phyloP scores from a whole-genome alignment of 352 stramenopile species.

The Elongisporangium anandrum region DNA sequence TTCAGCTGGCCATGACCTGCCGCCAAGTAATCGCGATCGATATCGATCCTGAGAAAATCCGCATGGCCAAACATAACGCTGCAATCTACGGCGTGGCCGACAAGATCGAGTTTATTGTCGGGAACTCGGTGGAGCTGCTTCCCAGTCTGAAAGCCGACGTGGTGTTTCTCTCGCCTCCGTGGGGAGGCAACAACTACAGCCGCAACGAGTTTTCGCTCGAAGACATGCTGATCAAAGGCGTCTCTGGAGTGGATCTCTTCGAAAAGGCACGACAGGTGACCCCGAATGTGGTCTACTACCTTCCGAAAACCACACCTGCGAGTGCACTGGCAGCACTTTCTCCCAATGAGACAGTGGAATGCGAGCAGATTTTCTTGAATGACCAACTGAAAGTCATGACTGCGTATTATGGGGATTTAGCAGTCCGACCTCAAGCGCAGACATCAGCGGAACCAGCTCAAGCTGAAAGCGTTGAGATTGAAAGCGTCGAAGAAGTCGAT shows the following conservation, averaged over 20 bases:
- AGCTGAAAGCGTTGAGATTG: background rate
- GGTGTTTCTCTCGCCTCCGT: constrained; percentile 91
- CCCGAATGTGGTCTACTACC: constrained; percentile 80
- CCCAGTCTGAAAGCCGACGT: constrained; percentile 74
- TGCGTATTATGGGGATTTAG: constrained; percentile 75
- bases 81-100: constrained; percentile 87
- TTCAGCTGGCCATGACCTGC: constrained; percentile 89
- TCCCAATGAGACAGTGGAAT: constrained; percentile 54
- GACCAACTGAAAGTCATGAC: constrained; percentile 78
- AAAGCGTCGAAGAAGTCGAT: no score
- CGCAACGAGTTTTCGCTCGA: constrained; percentile 52
- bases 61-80: constrained; percentile 89
- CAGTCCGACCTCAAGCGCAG: background rate
- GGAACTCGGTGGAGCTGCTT: constrained; percentile 81
- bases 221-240: constrained; percentile 59
- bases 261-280: constrained; percentile 47
- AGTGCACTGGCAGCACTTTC: constrained; percentile 46
- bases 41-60: constrained; percentile 86
- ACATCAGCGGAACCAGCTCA: background rate
- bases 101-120: constrained; percentile 90
- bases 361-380: constrained; percentile 79
- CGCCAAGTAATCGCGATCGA: constrained; percentile 92
- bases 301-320: constrained; percentile 63
- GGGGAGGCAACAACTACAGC: constrained; percentile 80
- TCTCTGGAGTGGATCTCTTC: constrained; percentile 64